phyloP scores from a whole-genome alignment of 345 rosid species.

The Pelargonium nanum region DNA sequence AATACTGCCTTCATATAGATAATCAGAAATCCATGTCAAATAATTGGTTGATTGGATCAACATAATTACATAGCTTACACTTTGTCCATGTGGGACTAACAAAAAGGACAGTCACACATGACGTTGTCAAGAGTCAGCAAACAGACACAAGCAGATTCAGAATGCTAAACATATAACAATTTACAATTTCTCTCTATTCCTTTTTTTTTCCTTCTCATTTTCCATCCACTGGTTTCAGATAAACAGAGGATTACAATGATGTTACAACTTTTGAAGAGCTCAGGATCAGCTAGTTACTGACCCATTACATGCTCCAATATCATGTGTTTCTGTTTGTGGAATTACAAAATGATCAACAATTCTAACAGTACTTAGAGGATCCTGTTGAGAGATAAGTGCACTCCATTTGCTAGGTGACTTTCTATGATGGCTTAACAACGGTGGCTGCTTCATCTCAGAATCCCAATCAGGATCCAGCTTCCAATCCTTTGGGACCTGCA shows the following conservation, averaged over 20 bases:
- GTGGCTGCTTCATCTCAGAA: conserved; percentile 41
- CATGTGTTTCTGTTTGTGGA: conserved; percentile 27
- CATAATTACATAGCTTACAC: too few relatives aligned
- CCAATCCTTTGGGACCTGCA: conserved; percentile 93
- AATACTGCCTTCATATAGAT: too few relatives aligned
- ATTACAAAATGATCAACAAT: conserved; percentile 66
- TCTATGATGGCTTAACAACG: conserved; percentile 49
- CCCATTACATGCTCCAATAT: conserved; percentile 21
- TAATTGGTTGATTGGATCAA: too few relatives aligned
- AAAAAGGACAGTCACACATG: too few relatives aligned
- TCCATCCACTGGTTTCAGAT: too few relatives aligned
- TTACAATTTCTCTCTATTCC: too few relatives aligned
- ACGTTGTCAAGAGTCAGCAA: too few relatives aligned
- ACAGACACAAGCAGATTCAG: too few relatives aligned
- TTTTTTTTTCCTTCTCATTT: too few relatives aligned
- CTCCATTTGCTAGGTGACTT: conserved; percentile 78
- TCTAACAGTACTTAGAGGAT: conserved; percentile 61
- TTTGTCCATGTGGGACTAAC: too few relatives aligned
- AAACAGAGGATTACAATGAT: neutral
- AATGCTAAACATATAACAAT: too few relatives aligned
- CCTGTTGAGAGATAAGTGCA: conserved; percentile 43
- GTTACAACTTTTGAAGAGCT: neutral
- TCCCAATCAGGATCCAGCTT: conserved; percentile 79
- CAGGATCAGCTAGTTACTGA: conserved; percentile 26
- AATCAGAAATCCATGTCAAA: too few relatives aligned